Percentiles rank a stretch among this genome's conserved stretches.
phyloP scores from a whole-genome alignment of 345 rosid genomes.

The Eucalyptus rudis region DNA sequence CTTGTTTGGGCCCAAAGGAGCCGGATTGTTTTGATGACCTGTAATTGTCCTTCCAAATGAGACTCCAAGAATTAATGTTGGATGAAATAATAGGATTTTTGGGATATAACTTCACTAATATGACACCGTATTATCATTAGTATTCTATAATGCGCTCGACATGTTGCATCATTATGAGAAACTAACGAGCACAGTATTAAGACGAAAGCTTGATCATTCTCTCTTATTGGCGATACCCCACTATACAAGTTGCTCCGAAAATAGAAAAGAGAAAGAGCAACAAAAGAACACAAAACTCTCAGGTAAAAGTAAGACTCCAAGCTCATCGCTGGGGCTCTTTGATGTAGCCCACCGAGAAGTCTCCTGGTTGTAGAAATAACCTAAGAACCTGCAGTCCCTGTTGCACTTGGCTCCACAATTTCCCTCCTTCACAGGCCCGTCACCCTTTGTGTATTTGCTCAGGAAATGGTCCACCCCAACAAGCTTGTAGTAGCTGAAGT shows the following conservation, averaged over 20 bases:
- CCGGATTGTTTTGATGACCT: not conserved
- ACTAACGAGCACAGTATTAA: not conserved
- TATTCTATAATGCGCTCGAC: not conserved
- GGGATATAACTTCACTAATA: not conserved
- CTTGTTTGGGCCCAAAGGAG: not conserved
- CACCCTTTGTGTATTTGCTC: no score
- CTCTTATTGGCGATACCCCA: not conserved
- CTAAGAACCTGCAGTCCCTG: no score
- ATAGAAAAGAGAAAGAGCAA: not conserved
- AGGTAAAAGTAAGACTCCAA: not conserved
- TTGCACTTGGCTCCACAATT: no score
- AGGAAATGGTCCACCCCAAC: no score
- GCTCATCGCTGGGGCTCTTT: not conserved
- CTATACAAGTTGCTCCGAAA: not conserved
- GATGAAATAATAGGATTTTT: not conserved
- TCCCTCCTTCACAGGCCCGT: no score
- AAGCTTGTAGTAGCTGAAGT: conserved; percentile 10
- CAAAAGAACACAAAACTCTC: not conserved
- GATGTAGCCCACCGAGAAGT: not conserved
- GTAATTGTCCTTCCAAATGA: not conserved
- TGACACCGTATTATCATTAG: not conserved
- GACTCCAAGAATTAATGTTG: not conserved
- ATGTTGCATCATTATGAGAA: not conserved
- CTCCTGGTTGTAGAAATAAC: no score
- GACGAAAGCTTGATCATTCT: not conserved